phyloP scores from a whole-genome alignment of 1,139 yeast species.

The Kodamaea derodonti region DNA sequence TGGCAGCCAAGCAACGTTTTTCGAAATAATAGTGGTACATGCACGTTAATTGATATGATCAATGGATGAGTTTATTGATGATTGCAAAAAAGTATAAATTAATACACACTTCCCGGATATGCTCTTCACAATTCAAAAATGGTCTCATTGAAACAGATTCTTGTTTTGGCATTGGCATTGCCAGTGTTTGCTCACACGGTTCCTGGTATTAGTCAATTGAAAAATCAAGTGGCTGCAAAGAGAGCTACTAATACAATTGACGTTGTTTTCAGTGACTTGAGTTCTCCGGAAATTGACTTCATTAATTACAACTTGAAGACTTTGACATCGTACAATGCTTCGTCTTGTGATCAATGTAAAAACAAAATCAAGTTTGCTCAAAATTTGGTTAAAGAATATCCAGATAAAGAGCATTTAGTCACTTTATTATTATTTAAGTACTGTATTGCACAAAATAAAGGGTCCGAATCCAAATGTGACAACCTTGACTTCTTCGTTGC shows the following conservation, averaged over 20 bases:
- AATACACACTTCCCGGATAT: too few species aligned
- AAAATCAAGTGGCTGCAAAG: constrained; percentile 14
- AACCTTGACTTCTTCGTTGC: constrained; percentile 37
- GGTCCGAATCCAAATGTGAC: constrained; percentile 31
- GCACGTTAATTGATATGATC: background rate
- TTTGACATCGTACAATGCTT: constrained; percentile 27
- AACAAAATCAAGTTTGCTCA: constrained; percentile 31
- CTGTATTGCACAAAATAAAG: constrained; percentile 29
- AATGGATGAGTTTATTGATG: background rate
- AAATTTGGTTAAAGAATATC: constrained; percentile 23
- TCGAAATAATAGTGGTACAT: too few species aligned
- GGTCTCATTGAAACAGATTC: background rate
- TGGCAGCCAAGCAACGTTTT: background rate
- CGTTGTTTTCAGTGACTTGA: constrained; percentile 21
- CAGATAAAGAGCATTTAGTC: constrained; percentile 35
- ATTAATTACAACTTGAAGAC: constrained; percentile 24
- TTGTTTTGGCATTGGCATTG: background rate
- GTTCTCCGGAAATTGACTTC: constrained; percentile 28
- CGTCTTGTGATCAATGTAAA: constrained; percentile 36
- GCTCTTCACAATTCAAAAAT: too few species aligned
- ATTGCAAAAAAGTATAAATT: background rate
- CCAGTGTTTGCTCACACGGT: constrained; percentile 14
- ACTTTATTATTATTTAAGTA: constrained; percentile 34
- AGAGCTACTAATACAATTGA: constrained; percentile 21
- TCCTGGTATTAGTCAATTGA: constrained; percentile 17